phyloP scores from a whole-genome alignment of 768 basidiomycete genomes.

The Hericium alpestre region DNA sequence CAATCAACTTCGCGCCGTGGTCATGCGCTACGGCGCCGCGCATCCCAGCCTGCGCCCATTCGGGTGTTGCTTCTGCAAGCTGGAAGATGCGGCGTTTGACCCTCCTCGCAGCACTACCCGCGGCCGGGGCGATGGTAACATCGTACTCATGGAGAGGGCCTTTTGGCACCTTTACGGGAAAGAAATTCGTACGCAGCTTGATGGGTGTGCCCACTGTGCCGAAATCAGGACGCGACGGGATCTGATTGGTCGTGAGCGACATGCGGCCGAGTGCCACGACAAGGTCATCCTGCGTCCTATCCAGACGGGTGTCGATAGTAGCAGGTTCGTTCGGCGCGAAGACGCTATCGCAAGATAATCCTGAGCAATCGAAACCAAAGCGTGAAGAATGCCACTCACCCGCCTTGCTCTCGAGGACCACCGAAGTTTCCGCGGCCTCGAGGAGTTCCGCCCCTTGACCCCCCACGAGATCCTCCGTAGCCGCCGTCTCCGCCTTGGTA shows the following conservation, averaged over 20 bases:
- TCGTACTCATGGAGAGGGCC: slow-evolving; percentile 40
- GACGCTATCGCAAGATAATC: slow-evolving; percentile 21
- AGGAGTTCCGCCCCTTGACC: slow-evolving; percentile 2
- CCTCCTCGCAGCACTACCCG: slow-evolving; percentile 24
- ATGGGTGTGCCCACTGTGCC: slow-evolving; percentile 32
- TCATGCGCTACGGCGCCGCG: slow-evolving; percentile 37
- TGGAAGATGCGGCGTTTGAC: slow-evolving; percentile 37
- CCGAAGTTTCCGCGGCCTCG: slow-evolving; percentile 17
- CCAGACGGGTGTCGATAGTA: slow-evolving; percentile 44
- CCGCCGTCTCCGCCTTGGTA: neutral
- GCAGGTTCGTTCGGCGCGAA: slow-evolving; percentile 30
- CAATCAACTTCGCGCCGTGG: slow-evolving; percentile 33
- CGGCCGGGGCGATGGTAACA: slow-evolving; percentile 28
- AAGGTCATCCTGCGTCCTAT: slow-evolving; percentile 33
- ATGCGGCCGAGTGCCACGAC: slow-evolving; percentile 25
- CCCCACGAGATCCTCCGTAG: slow-evolving; percentile 19
- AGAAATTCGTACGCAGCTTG: slow-evolving; percentile 44
- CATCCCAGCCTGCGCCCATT: slow-evolving; percentile 32
- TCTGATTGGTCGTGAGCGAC: slow-evolving; percentile 20
- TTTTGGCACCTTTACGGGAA: slow-evolving; percentile 37
- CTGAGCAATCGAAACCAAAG: neutral
- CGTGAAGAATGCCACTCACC: slow-evolving; percentile 22
- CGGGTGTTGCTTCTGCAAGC: slow-evolving; percentile 33
- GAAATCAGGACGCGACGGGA: slow-evolving; percentile 40
- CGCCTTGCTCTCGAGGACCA: slow-evolving; percentile 27